Evolutionary conservation across 768 basidiomycete species (phyloP).

Genomic region (Pulveroboletus sp.): DNA sequence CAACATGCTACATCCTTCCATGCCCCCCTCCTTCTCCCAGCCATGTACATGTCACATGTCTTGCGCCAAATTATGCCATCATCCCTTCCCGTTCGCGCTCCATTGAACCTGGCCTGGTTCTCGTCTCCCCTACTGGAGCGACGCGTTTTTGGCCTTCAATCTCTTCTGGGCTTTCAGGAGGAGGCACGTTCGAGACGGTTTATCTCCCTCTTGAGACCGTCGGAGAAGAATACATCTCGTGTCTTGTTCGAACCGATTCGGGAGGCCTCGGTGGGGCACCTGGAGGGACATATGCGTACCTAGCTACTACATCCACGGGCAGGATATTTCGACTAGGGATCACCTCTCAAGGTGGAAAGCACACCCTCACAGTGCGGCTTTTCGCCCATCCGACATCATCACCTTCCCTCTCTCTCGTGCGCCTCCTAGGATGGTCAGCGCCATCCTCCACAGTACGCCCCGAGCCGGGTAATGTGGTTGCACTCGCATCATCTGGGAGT

Average conservation of each 20-base stretch:
- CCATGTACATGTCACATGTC: conserved; percentile 45
- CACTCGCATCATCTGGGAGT: conserved; percentile 50
- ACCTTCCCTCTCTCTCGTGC: conserved; percentile 39
- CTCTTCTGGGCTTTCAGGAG: conserved; percentile 77
- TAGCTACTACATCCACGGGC: conserved; percentile 65
- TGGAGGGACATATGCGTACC: conserved; percentile 33
- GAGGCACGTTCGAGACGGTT: conserved; percentile 51
- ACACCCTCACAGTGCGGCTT: conserved; percentile 51
- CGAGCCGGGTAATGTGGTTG: conserved; percentile 58
- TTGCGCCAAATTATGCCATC: conserved; percentile 46
- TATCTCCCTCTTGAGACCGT: conserved; percentile 41
- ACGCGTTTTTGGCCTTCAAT: conserved; percentile 88
- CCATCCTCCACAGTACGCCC: conserved; percentile 36
- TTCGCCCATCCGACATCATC: conserved; percentile 51
- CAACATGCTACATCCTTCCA: conserved; percentile 79
- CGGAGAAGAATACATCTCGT: conserved; percentile 59
- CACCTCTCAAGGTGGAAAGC: conserved; percentile 64
- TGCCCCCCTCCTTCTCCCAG: conserved; percentile 50
- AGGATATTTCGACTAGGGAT: conserved; percentile 59
- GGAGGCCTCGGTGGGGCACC: conserved; percentile 23
- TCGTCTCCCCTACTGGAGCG: conserved; percentile 65
- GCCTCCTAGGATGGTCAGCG: conserved; percentile 40
- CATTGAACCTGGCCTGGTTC: conserved; percentile 79
- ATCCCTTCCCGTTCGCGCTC: conserved; percentile 53
- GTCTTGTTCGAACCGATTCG: conserved; percentile 62